phyloP scores from a whole-genome alignment of 1,139 yeast genomes.

The Arxiozyma slooffiae region DNA sequence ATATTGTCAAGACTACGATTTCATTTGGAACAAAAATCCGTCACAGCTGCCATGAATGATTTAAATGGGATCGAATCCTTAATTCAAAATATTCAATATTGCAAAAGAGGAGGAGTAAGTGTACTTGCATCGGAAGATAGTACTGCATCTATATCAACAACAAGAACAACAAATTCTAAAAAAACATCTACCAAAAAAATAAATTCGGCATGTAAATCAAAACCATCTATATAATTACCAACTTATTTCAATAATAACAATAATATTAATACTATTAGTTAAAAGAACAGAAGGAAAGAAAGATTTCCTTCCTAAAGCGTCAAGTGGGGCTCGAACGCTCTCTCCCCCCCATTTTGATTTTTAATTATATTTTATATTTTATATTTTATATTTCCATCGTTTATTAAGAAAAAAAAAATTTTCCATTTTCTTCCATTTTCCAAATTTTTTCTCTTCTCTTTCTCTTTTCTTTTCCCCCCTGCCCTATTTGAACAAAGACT shows the following conservation, averaged over 20 bases:
- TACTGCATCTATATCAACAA: neutral
- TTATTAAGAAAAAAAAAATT: too few species aligned
- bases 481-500: too few species aligned
- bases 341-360: too few species aligned
- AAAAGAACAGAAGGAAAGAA: neutral
- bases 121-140: slow-evolving; percentile 4
- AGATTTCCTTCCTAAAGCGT: too few species aligned
- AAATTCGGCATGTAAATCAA: neutral
- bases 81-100: neutral
- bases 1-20: neutral
- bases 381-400: too few species aligned
- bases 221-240: neutral
- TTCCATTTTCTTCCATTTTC: too few species aligned
- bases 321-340: too few species aligned
- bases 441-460: too few species aligned
- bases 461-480: too few species aligned
- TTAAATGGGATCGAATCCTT: slow-evolving; percentile 2
- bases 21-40: neutral
- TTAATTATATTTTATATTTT: too few species aligned
- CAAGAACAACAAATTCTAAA: neutral
- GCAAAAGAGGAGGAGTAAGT: slow-evolving; percentile 10
- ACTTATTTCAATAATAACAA: neutral
- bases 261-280: neutral
- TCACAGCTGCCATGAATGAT: slow-evolving; percentile 6
- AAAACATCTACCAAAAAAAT: too few species aligned